phyloP scores from a whole-genome alignment of 371 early-diverging fungal genomes.

The Mucor saturninus region DNA sequence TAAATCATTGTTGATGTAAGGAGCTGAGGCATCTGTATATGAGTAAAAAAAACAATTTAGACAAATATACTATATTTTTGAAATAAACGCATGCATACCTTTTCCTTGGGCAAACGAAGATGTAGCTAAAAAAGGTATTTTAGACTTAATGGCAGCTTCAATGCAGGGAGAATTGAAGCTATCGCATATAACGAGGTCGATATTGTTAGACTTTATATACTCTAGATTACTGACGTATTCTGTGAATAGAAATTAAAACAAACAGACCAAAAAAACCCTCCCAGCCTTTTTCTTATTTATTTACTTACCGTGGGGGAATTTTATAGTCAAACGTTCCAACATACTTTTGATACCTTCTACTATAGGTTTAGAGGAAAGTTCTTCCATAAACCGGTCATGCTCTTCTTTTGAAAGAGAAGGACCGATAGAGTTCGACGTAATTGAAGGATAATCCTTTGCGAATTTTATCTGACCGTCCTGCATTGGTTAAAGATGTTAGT shows the following conservation, averaged over 20 bases:
- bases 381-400: not conserved
- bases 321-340: not conserved
- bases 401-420: not conserved
- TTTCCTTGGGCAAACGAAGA: not conserved
- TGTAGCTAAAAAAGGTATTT: constrained; percentile 19
- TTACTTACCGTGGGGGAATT: not conserved
- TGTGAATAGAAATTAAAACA: not conserved
- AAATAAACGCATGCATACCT: not conserved
- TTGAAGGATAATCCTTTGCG: constrained; percentile 18
- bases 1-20: constrained; percentile 29
- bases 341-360: not conserved
- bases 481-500: not conserved
- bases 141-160: constrained; percentile 9
- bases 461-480: constrained; percentile 24
- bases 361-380: not conserved
- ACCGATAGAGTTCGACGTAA: constrained; percentile 22
- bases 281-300: not conserved
- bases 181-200: constrained; percentile 25
- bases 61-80: not conserved
- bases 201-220: not conserved
- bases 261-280: too few species aligned
- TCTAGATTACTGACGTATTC: constrained; percentile 1
- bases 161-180: constrained; percentile 13
- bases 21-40: constrained; percentile 25
- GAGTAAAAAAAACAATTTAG: not conserved